Conservation (phyloP, 371 early-diverging fungal genomes). For the Coemansia sp. region DNA sequence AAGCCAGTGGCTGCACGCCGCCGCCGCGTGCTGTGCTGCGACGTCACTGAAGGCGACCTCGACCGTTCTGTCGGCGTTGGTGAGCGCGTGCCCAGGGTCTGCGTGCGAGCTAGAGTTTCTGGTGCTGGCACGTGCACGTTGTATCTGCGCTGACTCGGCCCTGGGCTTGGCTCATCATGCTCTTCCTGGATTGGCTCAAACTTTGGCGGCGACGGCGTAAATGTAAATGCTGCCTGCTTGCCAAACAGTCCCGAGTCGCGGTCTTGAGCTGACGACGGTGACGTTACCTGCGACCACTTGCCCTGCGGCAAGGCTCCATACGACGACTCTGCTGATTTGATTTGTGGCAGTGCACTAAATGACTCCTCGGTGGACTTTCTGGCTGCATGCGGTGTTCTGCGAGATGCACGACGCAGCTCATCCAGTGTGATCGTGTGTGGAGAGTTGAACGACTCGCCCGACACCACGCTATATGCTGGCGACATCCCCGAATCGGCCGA, state of each 20-base stretch:
- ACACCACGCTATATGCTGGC: conserved; percentile 27
- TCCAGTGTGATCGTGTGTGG: conserved; percentile 47
- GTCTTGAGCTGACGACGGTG: conserved; percentile 30
- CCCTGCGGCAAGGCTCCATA: background rate
- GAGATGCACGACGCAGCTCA: conserved; percentile 35
- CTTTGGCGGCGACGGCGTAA: conserved; percentile 3
- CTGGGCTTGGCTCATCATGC: conserved; percentile 13
- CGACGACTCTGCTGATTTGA: background rate
- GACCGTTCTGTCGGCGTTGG: conserved; percentile 35
- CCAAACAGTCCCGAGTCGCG: conserved; percentile 48
- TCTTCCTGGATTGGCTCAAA: conserved; percentile 45
- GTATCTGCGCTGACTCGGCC: conserved; percentile 18
- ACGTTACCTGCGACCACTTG: conserved; percentile 40
- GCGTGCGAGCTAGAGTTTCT: conserved; percentile 43
- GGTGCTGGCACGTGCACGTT: conserved; percentile 43
- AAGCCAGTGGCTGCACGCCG: conserved; percentile 11
- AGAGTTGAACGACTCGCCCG: conserved; percentile 39
- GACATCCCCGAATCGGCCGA: conserved; percentile 17
- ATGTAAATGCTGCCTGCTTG: conserved; percentile 22
- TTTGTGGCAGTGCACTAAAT: background rate
- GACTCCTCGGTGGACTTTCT: background rate
- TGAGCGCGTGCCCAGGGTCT: conserved; percentile 28
- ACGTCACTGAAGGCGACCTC: background rate
- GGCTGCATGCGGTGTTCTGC: conserved; percentile 21
- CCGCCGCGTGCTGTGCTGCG: conserved; percentile 1